Percentiles rank a stretch among this genome's conserved stretches.
Evolutionary conservation across 768 basidiomycete species (phyloP).

Genomic region (Mycena galopus): DNA sequence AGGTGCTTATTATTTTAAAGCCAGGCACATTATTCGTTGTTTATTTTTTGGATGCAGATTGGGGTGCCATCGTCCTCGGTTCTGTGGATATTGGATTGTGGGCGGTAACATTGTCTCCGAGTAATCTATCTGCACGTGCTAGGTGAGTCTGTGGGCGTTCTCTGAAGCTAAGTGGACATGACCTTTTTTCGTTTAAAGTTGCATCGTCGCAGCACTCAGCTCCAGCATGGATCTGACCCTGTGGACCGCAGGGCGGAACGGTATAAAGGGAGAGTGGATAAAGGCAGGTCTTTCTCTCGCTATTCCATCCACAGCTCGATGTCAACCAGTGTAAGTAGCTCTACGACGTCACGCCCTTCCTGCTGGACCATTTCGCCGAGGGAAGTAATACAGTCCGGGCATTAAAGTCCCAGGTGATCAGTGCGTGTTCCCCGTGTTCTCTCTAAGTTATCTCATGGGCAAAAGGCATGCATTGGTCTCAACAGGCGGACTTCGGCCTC

Average conservation of each 20-base stretch:
- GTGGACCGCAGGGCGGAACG: slow-evolving; percentile 77
- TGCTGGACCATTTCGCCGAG: slow-evolving; percentile 52
- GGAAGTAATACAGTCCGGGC: slow-evolving; percentile 44
- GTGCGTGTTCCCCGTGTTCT: slow-evolving; percentile 52
- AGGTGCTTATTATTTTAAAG: slow-evolving; percentile 45
- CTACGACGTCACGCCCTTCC: slow-evolving; percentile 65
- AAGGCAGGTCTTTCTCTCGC: slow-evolving; percentile 56
- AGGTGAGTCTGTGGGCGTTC: slow-evolving; percentile 65
- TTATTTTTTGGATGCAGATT: slow-evolving; percentile 57
- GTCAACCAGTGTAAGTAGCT: slow-evolving; percentile 52
- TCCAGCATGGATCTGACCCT: slow-evolving; percentile 83
- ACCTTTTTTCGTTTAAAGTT: slow-evolving; percentile 55
- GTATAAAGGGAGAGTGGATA: slow-evolving; percentile 79
- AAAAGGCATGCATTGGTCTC: slow-evolving; percentile 79
- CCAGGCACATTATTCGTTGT: not conserved
- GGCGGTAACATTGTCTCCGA: slow-evolving; percentile 76
- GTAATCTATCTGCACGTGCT: slow-evolving; percentile 67
- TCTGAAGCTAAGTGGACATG: not conserved
- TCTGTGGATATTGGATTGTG: slow-evolving; percentile 77
- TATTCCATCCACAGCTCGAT: not conserved
- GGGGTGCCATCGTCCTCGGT: slow-evolving; percentile 77
- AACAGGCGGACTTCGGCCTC: slow-evolving; percentile 68
- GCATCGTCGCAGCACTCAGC: slow-evolving; percentile 74
- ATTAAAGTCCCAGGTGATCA: slow-evolving; percentile 68
- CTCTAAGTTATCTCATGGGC: not conserved